Evolutionary conservation across 2,329 filamentous ascomycete genomes (phyloP), one percentile per base, ranked within the genome.

Genomic region (Neocatenulostroma microsporum): DNA sequence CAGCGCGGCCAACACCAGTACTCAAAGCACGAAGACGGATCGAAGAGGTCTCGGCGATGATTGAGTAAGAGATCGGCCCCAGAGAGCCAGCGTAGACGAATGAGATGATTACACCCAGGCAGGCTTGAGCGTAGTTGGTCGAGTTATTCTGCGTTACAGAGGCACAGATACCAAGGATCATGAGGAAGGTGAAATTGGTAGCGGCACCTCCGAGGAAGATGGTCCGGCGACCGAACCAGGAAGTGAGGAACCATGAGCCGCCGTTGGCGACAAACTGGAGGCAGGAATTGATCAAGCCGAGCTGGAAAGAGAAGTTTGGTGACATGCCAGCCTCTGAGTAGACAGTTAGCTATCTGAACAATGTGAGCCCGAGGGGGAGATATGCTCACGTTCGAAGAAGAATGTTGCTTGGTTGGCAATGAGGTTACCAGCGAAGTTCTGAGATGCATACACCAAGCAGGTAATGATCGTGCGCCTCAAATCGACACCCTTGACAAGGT

Each of bases 361-460:
- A 30, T 32, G 14, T 24, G 30, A 11, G 31, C 40, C 51, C 46
- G 61, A 54, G 56, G 55, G 11, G 12, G 55, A 5, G 9, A 20
- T 18, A 19, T 49, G 62, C 64, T 62, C 44, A 68, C 65, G 60
- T 26, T 55, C 51, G 37, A 56, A 61, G 55, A 65, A 66, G 46
- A 46, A 53, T 1, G 54, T 50, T 62, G 73, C 70, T 50, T 76
- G 73, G 45, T 74, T 75, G 48, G 73, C 71, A 36, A 77, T 73
- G 30, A 76, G 62, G 45, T 76, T 77, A 38, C 74, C 73, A 3
- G 71, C 68, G 20, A 76, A 61, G 46, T 76, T 75, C 56, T 76
- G 72, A 23, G 70, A 66, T 3, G 68, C 66, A 50, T 73, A 66
- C 11, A 51, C 47, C 20, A 57, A 48, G 44, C 53, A 62, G 8